Evolutionary conservation across 805 yeast species (phyloP), one percentile per base, ranked within the genome.

Genomic region (Candida takata): DNA sequence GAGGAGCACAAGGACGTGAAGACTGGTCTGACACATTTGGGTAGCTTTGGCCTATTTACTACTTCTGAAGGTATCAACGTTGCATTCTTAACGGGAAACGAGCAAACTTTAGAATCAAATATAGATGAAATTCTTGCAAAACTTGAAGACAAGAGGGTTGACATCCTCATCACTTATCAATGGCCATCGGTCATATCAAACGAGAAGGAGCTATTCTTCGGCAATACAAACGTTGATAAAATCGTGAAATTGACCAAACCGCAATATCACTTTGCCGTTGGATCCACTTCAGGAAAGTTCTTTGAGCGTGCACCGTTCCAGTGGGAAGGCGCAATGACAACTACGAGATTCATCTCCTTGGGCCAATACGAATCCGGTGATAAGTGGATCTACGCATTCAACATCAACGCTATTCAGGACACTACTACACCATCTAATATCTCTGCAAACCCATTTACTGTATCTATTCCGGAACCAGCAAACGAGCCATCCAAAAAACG

Each of bases 321-420:
- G 34, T 79, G 85, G 85, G 56, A 57, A 14, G 23, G 10, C 16
- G 64, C 44, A 13, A 64, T 58, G 0, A 49, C 65, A 11, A 50
- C 68, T 2, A 73, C 86, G 0, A 62, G 94, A 35, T 80, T 81
- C 47, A 69, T 84, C 12, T 77, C 86, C 51, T 53, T 84, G 32
- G 82, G 75, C 0, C 64, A 66, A 33, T 80, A 67, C 53, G 81
- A 78, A 0, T 61, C 71, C 3, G 65, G 66, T 8, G 68, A 62
- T 3, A 72, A 70, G 52, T 85, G 90, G 88, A 79, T 76, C 42
- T 85, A 84, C 60, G 95, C 94, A 0, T 84, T 84, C 43, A 66
- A 65, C 25, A 34, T 74, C 20, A 51, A 51, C 33, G 5, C 29
- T 13, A 26, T 15, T 10, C 37, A 55, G 21, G 61, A 55, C 14